A percentile compares a stretch with the other conserved stretches of the same genome.
Conservation (phyloP, 208 protist genomes). For the Wallacemonas collosoma region DNA sequence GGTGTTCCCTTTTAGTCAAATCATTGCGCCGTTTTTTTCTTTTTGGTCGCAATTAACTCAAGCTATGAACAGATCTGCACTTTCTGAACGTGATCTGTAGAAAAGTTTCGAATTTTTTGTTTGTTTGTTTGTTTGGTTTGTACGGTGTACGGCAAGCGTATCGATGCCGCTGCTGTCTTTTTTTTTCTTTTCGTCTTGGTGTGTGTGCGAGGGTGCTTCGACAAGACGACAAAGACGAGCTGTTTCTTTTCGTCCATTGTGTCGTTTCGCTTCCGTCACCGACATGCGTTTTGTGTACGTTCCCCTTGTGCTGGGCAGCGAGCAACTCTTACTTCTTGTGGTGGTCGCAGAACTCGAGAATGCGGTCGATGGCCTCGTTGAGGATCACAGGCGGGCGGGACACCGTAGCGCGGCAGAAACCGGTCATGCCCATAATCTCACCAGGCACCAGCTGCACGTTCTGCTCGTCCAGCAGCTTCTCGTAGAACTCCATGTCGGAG, state of each 20-base stretch:
- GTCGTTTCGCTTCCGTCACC: no score
- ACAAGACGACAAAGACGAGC: no score
- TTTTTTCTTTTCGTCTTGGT: no score
- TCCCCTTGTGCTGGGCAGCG: not conserved
- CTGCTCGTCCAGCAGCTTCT: constrained; percentile 63
- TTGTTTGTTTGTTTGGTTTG: constrained; percentile 3
- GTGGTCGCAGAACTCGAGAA: constrained; percentile 46
- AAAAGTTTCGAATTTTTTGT: not conserved
- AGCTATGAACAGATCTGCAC: constrained; percentile 5
- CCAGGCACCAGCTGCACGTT: constrained; percentile 80
- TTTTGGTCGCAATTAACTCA: not conserved
- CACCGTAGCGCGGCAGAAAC: constrained; percentile 82
- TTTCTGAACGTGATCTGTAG: constrained; percentile 1
- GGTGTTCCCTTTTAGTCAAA: not conserved
- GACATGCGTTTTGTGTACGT: no score
- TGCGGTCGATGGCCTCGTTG: constrained; percentile 51
- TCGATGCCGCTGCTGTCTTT: no score
- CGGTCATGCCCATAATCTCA: constrained; percentile 54
- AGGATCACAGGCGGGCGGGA: constrained; percentile 56
- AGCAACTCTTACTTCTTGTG: constrained; percentile 19
- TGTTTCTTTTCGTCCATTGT: no score
- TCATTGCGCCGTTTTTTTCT: not conserved
- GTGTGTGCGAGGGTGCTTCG: not conserved
- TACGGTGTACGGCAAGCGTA: no score
- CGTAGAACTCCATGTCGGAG: constrained; percentile 74